These are phyloP conservation scores for Clavispora fructus DNA, from an alignment of 805 yeast genomes.

Conservation along the genomic window DNA sequence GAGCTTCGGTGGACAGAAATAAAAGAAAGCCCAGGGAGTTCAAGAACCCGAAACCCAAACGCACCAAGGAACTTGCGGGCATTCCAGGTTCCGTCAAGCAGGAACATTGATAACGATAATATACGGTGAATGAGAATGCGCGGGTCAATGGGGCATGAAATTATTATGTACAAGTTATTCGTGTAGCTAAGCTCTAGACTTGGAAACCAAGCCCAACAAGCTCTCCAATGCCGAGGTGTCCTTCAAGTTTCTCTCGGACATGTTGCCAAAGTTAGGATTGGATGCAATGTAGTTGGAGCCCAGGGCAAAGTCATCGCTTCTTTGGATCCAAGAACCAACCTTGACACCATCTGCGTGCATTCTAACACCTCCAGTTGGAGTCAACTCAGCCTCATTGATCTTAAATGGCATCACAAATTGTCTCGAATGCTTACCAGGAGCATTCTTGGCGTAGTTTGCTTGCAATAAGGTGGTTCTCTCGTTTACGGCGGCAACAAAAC, in stretches of 20 bases:
- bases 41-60: slow-evolving; percentile 15
- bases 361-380: slow-evolving; percentile 34
- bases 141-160: neutral
- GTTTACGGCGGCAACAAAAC: slow-evolving; percentile 37
- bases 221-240: slow-evolving; percentile 15
- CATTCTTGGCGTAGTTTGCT: slow-evolving; percentile 27
- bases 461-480: slow-evolving; percentile 31
- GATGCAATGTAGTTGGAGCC: slow-evolving; percentile 25
- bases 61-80: slow-evolving; percentile 9
- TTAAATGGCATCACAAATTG: slow-evolving; percentile 41
- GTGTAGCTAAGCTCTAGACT: slow-evolving; percentile 7
- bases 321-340: slow-evolving; percentile 37
- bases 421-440: slow-evolving; percentile 38
- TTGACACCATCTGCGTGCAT: slow-evolving; percentile 37
- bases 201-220: slow-evolving; percentile 16
- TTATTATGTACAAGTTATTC: neutral
- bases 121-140: neutral
- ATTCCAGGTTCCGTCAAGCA: neutral
- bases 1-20: slow-evolving; percentile 15
- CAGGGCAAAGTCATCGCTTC: slow-evolving; percentile 13
- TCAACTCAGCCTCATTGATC: slow-evolving; percentile 32
- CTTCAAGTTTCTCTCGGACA: slow-evolving; percentile 29
- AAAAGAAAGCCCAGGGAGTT: slow-evolving; percentile 31
- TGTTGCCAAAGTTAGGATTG: slow-evolving; percentile 26
- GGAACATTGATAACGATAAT: neutral